A percentile compares a stretch with the other conserved stretches of the same genome.
These are phyloP conservation scores for Pittosporum tobira DNA, from an alignment of 129 eudicot species.

Conservation along the genomic window DNA sequence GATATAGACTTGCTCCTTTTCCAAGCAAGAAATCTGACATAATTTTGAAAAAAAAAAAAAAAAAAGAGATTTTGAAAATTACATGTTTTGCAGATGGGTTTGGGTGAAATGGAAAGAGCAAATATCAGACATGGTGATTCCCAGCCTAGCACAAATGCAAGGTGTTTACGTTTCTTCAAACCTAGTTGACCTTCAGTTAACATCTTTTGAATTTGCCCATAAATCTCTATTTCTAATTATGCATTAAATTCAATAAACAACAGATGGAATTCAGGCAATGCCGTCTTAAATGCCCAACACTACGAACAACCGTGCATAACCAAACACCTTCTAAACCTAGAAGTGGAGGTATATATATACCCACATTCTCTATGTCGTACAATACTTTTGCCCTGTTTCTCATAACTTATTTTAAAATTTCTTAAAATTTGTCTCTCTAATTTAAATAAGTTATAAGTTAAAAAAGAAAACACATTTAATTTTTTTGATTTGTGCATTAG, in stretches of 20 bases:
- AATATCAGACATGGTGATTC: constrained; percentile 48
- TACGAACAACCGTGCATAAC: constrained; percentile 47
- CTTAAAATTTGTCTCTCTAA: no score
- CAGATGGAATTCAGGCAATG: constrained; percentile 52
- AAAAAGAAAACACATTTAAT: no score
- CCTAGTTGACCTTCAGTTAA: no score
- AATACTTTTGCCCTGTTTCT: no score
- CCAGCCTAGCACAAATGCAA: constrained; percentile 34
- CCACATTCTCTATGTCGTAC: no score
- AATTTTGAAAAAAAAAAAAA: no score
- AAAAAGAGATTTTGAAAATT: not conserved
- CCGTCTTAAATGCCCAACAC: constrained; percentile 31
- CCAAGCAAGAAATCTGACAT: not conserved
- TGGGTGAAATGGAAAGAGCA: constrained; percentile 46
- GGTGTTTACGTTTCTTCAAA: constrained; percentile 19
- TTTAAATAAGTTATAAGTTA: no score
- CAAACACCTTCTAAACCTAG: constrained; percentile 51
- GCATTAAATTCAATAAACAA: not conserved
- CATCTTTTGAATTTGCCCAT: no score
- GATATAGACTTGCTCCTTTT: not conserved
- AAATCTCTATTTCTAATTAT: not conserved
- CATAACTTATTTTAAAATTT: no score
- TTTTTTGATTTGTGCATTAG: no score
- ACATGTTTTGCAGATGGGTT: constrained; percentile 50
- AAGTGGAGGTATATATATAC: constrained; percentile 33